These are phyloP conservation scores for Cicer yamashitae DNA, from an alignment of 306 rosid species.

Conservation along the genomic window DNA sequence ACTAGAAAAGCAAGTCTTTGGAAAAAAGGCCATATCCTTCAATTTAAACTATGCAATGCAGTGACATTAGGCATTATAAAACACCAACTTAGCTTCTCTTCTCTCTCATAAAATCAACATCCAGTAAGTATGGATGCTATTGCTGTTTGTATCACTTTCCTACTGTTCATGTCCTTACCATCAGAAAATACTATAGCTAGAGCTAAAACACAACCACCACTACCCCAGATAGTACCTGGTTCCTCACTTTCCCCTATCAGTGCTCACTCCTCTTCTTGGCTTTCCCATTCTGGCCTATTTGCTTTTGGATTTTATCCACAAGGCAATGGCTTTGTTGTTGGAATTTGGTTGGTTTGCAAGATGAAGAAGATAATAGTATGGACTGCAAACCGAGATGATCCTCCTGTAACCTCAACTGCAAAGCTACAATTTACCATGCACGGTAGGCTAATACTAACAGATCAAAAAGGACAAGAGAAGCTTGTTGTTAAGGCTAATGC, in stretches of 20 bases:
- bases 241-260: conserved; percentile 19
- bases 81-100: background rate
- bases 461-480: conserved; percentile 10
- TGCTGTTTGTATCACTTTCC: background rate
- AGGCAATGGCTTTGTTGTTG: conserved; percentile 35
- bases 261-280: conserved; percentile 9
- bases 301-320: conserved; percentile 49
- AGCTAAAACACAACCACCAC: background rate
- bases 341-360: conserved; percentile 36
- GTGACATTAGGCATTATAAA: background rate
- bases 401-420: conserved; percentile 38
- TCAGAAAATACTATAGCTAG: background rate
- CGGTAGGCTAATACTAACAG: conserved; percentile 34
- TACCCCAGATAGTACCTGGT: background rate
- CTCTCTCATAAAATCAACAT: background rate
- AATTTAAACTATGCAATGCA: background rate
- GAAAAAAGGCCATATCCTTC: background rate
- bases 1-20: background rate
- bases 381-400: conserved; percentile 49
- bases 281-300: conserved; percentile 40
- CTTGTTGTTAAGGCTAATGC: conserved; percentile 20
- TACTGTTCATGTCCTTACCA: background rate
- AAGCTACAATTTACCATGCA: conserved; percentile 33
- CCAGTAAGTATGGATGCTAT: conserved; percentile 35
- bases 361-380: conserved; percentile 25